Percentiles rank a stretch among this genome's conserved stretches.
phyloP scores from a whole-genome alignment of 306 rosid species.

The Cucumis hystrix region DNA sequence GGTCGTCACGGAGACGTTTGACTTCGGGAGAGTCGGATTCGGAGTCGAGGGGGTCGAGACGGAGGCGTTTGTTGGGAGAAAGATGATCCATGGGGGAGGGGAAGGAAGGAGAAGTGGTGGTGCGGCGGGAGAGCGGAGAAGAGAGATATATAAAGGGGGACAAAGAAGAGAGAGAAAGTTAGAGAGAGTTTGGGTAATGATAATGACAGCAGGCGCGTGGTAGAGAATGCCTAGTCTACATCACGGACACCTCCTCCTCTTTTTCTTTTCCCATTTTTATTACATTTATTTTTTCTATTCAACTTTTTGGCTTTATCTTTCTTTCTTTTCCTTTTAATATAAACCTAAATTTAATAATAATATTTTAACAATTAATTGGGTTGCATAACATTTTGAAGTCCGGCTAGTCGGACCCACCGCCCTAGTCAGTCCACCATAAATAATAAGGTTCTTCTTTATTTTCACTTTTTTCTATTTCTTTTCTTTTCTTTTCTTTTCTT shows the following conservation, averaged over 20 bases:
- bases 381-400: slow-evolving; percentile 43
- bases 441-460: slow-evolving; percentile 1
- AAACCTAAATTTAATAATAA: neutral
- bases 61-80: slow-evolving; percentile 32
- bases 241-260: slow-evolving; percentile 53
- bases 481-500: neutral
- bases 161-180: slow-evolving; percentile 53
- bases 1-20: slow-evolving; percentile 48
- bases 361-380: slow-evolving; percentile 17
- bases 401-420: slow-evolving; percentile 41
- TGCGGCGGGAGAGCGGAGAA: slow-evolving; percentile 14
- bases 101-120: too few relatives aligned
- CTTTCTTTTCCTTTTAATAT: neutral
- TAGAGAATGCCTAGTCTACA: slow-evolving; percentile 34
- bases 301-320: neutral
- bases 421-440: slow-evolving; percentile 25
- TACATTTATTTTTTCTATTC: neutral
- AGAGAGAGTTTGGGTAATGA: slow-evolving; percentile 28
- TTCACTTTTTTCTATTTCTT: neutral
- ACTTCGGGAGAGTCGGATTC: slow-evolving; percentile 31
- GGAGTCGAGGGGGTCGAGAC: slow-evolving; percentile 26
- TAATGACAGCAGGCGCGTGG: slow-evolving; percentile 71
- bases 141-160: slow-evolving; percentile 40
- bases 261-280: slow-evolving; percentile 6
- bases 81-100: slow-evolving; percentile 22